phyloP scores from a whole-genome alignment of 257 asterid genomes.

The Henckelia pumila region DNA sequence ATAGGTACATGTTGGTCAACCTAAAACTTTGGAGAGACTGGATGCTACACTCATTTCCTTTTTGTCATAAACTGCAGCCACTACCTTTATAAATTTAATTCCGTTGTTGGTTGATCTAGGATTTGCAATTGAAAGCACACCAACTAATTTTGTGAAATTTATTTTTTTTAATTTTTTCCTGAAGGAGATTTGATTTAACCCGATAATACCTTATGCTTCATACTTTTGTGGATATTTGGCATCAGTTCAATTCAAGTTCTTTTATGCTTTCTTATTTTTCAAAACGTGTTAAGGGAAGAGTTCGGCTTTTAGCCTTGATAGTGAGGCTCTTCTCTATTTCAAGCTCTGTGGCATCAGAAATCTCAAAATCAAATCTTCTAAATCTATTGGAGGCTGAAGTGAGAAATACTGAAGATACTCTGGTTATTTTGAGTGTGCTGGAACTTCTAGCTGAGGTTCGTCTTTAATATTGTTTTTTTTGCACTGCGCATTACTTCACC shows the following conservation, averaged over 20 bases:
- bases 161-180: constrained; percentile 15
- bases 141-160: neutral
- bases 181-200: constrained; percentile 9
- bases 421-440: constrained; percentile 73
- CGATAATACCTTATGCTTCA: neutral
- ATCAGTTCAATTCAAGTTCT: constrained; percentile 4
- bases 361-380: constrained; percentile 68
- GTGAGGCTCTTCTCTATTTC: constrained; percentile 92
- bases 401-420: constrained; percentile 56
- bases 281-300: constrained; percentile 61
- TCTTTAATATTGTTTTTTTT: constrained; percentile 23
- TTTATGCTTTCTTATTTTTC: constrained; percentile 15
- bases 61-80: too few species aligned
- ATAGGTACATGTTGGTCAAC: too few species aligned
- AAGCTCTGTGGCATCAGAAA: constrained; percentile 63
- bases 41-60: too few species aligned
- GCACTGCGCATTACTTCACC: constrained; percentile 5
- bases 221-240: constrained; percentile 16
- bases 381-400: constrained; percentile 75
- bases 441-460: constrained; percentile 91
- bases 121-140: constrained; percentile 12
- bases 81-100: too few species aligned
- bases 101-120: neutral
- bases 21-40: too few species aligned
- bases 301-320: constrained; percentile 80